Percentiles rank a stretch among this genome's conserved stretches.
Conservation (phyloP, 2,329 filamentous ascomycete species). For the Bipolaris bicolor region DNA sequence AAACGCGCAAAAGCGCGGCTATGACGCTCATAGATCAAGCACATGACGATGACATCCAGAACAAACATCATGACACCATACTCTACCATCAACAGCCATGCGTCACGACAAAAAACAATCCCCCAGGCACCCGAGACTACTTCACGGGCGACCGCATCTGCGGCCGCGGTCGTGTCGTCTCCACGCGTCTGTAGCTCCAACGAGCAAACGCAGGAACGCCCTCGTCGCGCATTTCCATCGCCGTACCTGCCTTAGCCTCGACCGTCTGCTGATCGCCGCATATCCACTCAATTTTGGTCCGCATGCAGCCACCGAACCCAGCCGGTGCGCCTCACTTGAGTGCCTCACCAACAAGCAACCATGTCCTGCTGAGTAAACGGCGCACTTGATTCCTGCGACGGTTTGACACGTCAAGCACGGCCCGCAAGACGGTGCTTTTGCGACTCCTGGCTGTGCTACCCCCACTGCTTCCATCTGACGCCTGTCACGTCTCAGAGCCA, state of each 20-base stretch:
- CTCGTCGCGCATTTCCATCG: constrained; percentile 6
- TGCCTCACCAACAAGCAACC: constrained; percentile 1
- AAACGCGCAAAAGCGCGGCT: not conserved
- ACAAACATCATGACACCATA: constrained; percentile 1
- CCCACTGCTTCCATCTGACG: not conserved
- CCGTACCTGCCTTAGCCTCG: constrained; percentile 19
- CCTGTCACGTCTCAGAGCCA: constrained; percentile 8
- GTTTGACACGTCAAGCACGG: not conserved
- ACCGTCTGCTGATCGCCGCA: not conserved
- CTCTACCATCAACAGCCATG: not conserved
- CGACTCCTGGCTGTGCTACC: not conserved
- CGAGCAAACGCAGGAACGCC: constrained; percentile 14
- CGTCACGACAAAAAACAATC: constrained; percentile 5
- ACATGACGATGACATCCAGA: not conserved
- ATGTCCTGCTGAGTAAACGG: not conserved
- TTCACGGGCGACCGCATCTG: constrained; percentile 6
- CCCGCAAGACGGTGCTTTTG: not conserved
- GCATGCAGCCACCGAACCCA: constrained; percentile 2
- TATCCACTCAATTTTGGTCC: not conserved
- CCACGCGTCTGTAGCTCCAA: not conserved
- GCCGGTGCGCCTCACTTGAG: not conserved
- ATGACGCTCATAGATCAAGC: not conserved
- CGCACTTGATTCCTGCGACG: not conserved
- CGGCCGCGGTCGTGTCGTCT: constrained; percentile 4
- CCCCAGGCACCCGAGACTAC: not conserved